Evolutionary conservation across 2,329 filamentous ascomycete genomes (phyloP).

Genomic region (Cordyceps cicadae): DNA sequence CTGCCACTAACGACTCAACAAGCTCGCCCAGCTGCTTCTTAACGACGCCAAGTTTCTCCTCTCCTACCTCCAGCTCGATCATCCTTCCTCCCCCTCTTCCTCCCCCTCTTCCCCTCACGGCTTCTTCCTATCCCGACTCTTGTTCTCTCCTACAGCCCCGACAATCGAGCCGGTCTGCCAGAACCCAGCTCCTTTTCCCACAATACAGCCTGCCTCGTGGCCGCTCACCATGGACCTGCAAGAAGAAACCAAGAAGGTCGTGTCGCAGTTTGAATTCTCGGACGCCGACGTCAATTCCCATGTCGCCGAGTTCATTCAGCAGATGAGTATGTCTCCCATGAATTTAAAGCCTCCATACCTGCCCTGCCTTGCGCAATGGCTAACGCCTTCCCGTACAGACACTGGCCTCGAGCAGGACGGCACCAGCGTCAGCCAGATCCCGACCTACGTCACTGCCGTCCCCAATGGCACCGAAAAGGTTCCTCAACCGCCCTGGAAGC

Average conservation of each 20-base stretch:
- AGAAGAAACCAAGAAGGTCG: slow-evolving; percentile 70
- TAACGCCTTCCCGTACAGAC: slow-evolving; percentile 38
- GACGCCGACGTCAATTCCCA: slow-evolving; percentile 69
- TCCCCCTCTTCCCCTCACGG: slow-evolving; percentile 14
- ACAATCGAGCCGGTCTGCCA: slow-evolving; percentile 43
- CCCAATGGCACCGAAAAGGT: slow-evolving; percentile 98
- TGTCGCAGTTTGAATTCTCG: slow-evolving; percentile 77
- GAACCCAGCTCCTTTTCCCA: slow-evolving; percentile 46
- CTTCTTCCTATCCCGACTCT: slow-evolving; percentile 22
- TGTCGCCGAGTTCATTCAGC: slow-evolving; percentile 74
- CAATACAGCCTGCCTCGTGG: slow-evolving; percentile 43
- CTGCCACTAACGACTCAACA: slow-evolving; percentile 11
- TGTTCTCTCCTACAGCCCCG: slow-evolving; percentile 26
- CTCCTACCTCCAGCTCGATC: slow-evolving; percentile 15
- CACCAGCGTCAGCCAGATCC: slow-evolving; percentile 86
- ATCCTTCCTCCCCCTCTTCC: slow-evolving; percentile 13
- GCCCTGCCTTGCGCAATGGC: not conserved
- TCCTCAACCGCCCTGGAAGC: slow-evolving; percentile 17
- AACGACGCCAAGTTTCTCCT: slow-evolving; percentile 34
- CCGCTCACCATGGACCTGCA: slow-evolving; percentile 53
- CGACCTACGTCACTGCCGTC: slow-evolving; percentile 90
- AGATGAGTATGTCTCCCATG: slow-evolving; percentile 57
- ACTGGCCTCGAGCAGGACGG: slow-evolving; percentile 74
- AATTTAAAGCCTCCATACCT: not conserved
- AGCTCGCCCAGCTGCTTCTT: slow-evolving; percentile 47